Conservation (phyloP, 108 stramenopile species). For the Skeletonema grethae region DNA sequence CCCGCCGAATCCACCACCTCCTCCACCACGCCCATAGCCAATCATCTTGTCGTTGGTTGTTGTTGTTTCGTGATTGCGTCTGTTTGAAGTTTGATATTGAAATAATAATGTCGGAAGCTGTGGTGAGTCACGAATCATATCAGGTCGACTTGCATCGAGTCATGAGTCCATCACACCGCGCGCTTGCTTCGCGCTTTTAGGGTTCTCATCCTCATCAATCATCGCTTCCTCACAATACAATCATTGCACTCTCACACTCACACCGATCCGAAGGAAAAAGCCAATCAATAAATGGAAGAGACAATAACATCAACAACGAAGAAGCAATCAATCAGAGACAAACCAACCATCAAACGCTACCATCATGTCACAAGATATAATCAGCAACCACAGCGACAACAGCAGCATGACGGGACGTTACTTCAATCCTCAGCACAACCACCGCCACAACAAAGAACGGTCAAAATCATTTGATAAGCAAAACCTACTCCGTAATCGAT, state of each 20-base stretch:
- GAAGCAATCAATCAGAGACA: background rate
- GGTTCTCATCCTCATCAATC: too few species aligned
- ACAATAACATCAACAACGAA: background rate
- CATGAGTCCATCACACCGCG: too few species aligned
- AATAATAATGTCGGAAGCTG: too few species aligned
- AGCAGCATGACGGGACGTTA: background rate
- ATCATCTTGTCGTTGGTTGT: constrained; percentile 15
- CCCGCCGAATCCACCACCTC: constrained; percentile 30
- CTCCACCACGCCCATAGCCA: constrained; percentile 21
- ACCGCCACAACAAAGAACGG: background rate
- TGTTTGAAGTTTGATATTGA: too few species aligned
- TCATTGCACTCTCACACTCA: too few species aligned
- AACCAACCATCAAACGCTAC: background rate
- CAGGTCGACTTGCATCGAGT: too few species aligned
- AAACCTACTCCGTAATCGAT: background rate
- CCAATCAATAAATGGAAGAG: background rate
- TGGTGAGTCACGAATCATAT: too few species aligned
- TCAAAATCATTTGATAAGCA: background rate
- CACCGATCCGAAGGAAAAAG: background rate
- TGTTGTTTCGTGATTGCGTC: too few species aligned
- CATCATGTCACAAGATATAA: background rate
- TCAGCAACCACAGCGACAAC: background rate
- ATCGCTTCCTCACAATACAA: too few species aligned
- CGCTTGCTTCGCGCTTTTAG: too few species aligned
- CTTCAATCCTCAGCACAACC: background rate